Base-by-base conservation (phyloP, 192 early-diverging fungal genomes). In the Linnemannia schmuckeri region DNA sequence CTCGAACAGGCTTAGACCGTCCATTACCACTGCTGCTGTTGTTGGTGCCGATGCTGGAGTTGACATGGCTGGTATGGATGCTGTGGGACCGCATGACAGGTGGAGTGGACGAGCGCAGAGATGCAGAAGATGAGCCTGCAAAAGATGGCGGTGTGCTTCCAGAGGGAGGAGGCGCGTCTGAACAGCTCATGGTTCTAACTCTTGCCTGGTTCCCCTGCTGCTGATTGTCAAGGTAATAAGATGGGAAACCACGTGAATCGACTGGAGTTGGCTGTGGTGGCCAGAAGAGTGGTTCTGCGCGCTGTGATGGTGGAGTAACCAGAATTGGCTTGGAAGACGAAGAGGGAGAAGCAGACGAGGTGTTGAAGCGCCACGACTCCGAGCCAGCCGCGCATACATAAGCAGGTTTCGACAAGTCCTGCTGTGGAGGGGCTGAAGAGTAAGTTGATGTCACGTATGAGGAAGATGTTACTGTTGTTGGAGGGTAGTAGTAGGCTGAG, bases 161-260 rank as follows among this genome's bases (percentile, higher is more conserved):
- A 6, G 8, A 22, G 33, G 33, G 74, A 0, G 74, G 47, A 30
- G 22, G 61, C 9, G 77, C 46, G 47, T 80, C 78, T 9, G 74
- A 70, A 38, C 52, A 77, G 44, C 74, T 80, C 41, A 38, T 55
- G 30, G 74, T 68, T n/a, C 83, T 72, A 20, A 75, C 42, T 57
- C 83, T 55, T 35, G 73, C 72, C 27, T 75, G 82, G 33, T 44
- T 24, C 3, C 49, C 49, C 49, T 52, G 49, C 33, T 35, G 52
- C 9, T 68, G 57, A 33, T 15, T 13, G 30, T 66, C 61, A 12
- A 33, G 1, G 13, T 12, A 9, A 27, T 15, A 66, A 30, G 61
- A 66, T 3, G 9, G 13, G 24, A 33, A 9, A 13, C 30, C 61
- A 12, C 27, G 27, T 4, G 61, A 27, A 10, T 35, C 61, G 17